Percentiles rank a stretch among this genome's conserved stretches.
Conservation (phyloP, 352 stramenopile species). For the Phytophthora pistaciae region DNA sequence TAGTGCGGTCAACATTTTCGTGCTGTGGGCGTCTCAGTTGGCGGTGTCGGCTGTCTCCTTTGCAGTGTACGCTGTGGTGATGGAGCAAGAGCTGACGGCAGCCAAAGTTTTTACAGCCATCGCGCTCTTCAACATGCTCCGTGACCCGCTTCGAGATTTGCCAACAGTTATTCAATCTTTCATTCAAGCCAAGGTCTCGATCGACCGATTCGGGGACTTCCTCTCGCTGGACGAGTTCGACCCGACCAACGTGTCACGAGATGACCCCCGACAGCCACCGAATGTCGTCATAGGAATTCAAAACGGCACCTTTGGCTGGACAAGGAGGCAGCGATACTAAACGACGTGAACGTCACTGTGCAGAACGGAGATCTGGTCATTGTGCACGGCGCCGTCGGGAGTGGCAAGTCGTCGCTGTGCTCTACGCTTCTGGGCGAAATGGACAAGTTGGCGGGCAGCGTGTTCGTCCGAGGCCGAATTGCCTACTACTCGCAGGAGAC, state of each 20-base stretch:
- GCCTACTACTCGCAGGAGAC: constrained; percentile 87
- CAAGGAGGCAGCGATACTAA: constrained; percentile 33
- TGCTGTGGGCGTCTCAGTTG: constrained; percentile 55
- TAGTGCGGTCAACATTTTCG: constrained; percentile 57
- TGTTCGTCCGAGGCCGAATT: constrained; percentile 49
- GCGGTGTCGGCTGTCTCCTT: constrained; percentile 61
- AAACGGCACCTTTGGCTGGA: constrained; percentile 47
- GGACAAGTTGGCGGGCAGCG: constrained; percentile 48
- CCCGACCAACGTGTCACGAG: constrained; percentile 22
- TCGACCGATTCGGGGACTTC: constrained; percentile 47
- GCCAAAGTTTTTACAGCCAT: constrained; percentile 65
- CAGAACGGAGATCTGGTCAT: constrained; percentile 59
- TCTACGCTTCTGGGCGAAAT: constrained; percentile 86
- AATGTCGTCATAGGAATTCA: constrained; percentile 34
- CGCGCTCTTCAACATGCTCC: constrained; percentile 57
- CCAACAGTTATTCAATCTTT: constrained; percentile 43
- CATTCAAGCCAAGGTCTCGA: constrained; percentile 50
- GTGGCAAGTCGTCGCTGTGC: constrained; percentile 67
- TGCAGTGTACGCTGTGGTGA: constrained; percentile 47
- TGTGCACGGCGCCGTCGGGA: constrained; percentile 54
- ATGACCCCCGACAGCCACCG: constrained; percentile 1
- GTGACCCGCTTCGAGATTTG: constrained; percentile 44
- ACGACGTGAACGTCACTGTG: constrained; percentile 47
- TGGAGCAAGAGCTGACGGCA: constrained; percentile 47
- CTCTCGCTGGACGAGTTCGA: constrained; percentile 38